phyloP scores from a whole-genome alignment of 1,284 basidiomycete genomes.

The Moesziomyces globuligerus region DNA sequence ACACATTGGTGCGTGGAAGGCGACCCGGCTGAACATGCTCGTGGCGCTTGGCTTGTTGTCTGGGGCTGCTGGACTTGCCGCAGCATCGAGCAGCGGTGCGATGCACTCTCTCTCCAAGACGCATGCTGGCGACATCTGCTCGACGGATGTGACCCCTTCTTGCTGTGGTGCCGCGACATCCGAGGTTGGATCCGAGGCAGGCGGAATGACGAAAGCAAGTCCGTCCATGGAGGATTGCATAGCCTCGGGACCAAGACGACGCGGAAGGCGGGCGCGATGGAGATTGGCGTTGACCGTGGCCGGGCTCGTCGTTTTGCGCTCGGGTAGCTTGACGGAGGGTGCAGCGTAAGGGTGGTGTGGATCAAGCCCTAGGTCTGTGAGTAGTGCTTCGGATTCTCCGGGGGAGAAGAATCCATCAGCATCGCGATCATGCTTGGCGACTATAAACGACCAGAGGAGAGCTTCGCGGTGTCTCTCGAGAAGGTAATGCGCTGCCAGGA shows the following conservation, averaged over 20 bases:
- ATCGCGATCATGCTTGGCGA: conserved; percentile 35
- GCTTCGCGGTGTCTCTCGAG: conserved; percentile 28
- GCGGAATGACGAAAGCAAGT: conserved; percentile 2
- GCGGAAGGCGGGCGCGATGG: neutral
- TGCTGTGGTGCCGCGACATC: neutral
- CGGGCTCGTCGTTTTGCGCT: conserved; percentile 1
- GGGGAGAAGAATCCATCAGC: conserved; percentile 16
- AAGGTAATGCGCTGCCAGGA: conserved; percentile 24
- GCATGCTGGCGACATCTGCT: neutral
- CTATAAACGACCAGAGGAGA: conserved; percentile 34
- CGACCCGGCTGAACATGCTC: conserved; percentile 4
- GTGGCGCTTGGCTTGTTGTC: conserved; percentile 1
- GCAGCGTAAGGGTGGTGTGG: neutral
- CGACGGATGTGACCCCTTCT: neutral
- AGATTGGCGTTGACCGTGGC: conserved; percentile 1
- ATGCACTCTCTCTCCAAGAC: conserved; percentile 10
- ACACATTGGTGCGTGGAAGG: conserved; percentile 6
- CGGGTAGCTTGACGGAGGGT: conserved; percentile 1
- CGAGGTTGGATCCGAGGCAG: neutral
- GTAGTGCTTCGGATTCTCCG: conserved; percentile 11
- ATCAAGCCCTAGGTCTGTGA: conserved; percentile 17
- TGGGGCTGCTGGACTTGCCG: neutral
- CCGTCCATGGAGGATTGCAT: conserved; percentile 22
- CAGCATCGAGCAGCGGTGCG: neutral
- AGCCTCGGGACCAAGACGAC: conserved; percentile 1